Base-by-base conservation (phyloP, 257 asterid species). In the Haberlea rhodopensis region DNA sequence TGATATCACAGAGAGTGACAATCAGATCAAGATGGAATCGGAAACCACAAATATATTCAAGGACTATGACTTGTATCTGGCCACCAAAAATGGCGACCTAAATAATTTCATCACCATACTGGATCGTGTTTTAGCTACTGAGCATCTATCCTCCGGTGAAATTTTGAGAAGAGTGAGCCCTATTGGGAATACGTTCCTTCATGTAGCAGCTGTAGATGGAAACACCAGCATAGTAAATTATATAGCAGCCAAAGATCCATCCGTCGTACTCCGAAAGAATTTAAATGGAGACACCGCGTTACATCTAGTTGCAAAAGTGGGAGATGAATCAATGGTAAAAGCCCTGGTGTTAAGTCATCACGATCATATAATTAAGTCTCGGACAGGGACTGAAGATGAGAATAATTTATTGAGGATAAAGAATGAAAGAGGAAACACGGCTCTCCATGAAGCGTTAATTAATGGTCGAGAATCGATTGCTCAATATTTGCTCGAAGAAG, bases 251-350 rank as follows among this genome's bases (percentile, higher is more conserved):
- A 23, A 18, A 13, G 29, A 10, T 4, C 75, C 80, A 10, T 27
- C 29, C 27, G 20, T 69, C 4, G n/a, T 66, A 18, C 4, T 65
- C 0, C 19, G 23, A 43, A 74, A 66, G 61, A 62, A 80, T 64
- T 64, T 32, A 13, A 54, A 45, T 10, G 81, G 81, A 11, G 83
- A 77, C 21, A 74, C 81, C 5, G 71, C 80, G 8, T 60, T 80
- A 40, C 85, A 80, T 63, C 43, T 74, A 27, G 80, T 76, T 53
- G 79, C 83, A 1, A 80, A 63, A 69, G 70, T 64, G 53, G 85
- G 81, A 28, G 61, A 80, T 28, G 37, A 0, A 23, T 56, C 67
- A 1, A 32, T 72, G 54, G 73, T 75, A 5, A 11, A 15, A 23
- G 31, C 27, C 18, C 65, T 63, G 10, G 51, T 55, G 64, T 16